Percentiles rank a stretch among this genome's conserved stretches.
Conservation (phyloP, 1,284 basidiomycete genomes). For the Naganishia albida region DNA sequence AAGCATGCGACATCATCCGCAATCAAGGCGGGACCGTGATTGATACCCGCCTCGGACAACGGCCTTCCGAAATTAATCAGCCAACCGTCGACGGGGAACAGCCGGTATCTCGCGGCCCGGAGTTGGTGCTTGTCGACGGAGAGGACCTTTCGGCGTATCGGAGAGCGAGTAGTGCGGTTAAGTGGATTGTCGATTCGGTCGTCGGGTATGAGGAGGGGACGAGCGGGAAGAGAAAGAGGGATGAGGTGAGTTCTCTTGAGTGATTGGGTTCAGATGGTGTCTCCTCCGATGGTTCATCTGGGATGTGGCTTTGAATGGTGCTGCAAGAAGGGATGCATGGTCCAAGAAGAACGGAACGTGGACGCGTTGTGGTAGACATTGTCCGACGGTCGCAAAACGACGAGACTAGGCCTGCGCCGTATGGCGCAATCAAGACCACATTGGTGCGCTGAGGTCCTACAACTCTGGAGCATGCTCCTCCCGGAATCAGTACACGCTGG, state of each 20-base stretch:
- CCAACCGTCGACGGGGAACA: neutral
- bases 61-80: neutral
- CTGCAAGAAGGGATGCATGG: neutral
- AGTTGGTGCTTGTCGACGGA: constrained; percentile 51
- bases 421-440: no score
- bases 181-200: constrained; percentile 42
- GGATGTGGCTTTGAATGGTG: neutral
- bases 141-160: constrained; percentile 52
- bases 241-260: constrained; percentile 10
- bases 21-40: constrained; percentile 28
- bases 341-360: neutral
- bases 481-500: no score
- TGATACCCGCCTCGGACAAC: no score
- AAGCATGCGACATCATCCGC: constrained; percentile 41
- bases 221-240: constrained; percentile 1
- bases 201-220: constrained; percentile 31
- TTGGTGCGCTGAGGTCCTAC: no score
- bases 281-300: no score
- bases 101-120: neutral
- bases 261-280: no score
- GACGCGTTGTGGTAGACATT: neutral
- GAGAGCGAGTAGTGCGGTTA: constrained; percentile 42
- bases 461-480: no score
- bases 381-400: no score
- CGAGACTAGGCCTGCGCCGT: no score